Base-by-base conservation (phyloP, 371 early-diverging fungal genomes). In the Lichtheimia corymbifera region DNA sequence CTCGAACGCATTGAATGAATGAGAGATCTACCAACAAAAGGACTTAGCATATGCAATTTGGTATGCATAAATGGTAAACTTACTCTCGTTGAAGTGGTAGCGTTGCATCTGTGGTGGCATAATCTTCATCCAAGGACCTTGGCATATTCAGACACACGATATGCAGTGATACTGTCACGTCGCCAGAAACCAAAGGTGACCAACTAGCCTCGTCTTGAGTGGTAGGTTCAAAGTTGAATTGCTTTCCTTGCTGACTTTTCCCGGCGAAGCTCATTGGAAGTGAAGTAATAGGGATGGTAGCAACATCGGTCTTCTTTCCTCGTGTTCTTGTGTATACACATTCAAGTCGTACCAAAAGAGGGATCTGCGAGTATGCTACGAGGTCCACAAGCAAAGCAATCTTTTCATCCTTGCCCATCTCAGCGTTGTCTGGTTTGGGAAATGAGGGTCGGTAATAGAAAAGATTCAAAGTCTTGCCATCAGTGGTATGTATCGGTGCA, bases 391-490 rank as follows among this genome's bases (percentile, higher is more conserved):
- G 55, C 2, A 59, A 64, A 28, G 83, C 73, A 24, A 77, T 76
- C n/a, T 73, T 71, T 22, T 65, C 65, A 28, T 72, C 70, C 12
- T 24, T 20, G 3, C 58, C 22, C 22, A 54, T 22, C 17, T 58
- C 41, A n/a, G 53, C 12, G n/a, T 58, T 51, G 13, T 4, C 22
- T 25, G 61, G 51, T 2, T 30, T 57, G 47, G 22, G 24, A 30
- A 88, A 64, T 0, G 68, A 59, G 2, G 91, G 89, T n/a, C 84
- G 83, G 60, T 83, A 91, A 61, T 86, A 92, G 62, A 85, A 90
- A 12, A 84, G 59, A 50, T 85, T 82, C 24, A 63, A 50, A 0
- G 60, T 59, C 27, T 72, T 63, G 2, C 76, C 72, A 6, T 65
- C 69, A 11, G 64, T 63, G 18, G 81, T 82, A 13, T 72, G 70